Evolutionary conservation across 2,329 filamentous ascomycete species (phyloP).

Genomic region (Aureobasidium namibiae): DNA sequence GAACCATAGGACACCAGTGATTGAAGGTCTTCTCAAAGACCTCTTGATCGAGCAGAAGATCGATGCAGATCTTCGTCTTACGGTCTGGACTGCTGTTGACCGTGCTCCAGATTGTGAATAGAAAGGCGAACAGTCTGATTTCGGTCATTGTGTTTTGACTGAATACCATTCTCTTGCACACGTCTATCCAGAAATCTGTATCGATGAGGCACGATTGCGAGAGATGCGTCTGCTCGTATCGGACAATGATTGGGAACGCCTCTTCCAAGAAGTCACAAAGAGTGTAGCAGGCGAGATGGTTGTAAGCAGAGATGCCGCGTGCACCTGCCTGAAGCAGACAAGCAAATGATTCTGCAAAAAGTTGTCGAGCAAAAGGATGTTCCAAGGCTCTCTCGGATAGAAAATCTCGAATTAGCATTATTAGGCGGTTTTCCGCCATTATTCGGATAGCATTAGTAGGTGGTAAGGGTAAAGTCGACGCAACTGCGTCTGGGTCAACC

Average conservation of each 20-base stretch:
- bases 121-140: slow-evolving; percentile 71
- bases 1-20: slow-evolving; percentile 93
- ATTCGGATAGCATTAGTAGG: slow-evolving; percentile 64
- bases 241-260: slow-evolving; percentile 57
- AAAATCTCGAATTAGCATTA: slow-evolving; percentile 75
- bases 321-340: slow-evolving; percentile 65
- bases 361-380: slow-evolving; percentile 48
- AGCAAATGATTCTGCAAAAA: slow-evolving; percentile 71
- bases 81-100: slow-evolving; percentile 57
- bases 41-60: slow-evolving; percentile 66
- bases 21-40: slow-evolving; percentile 78
- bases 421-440: slow-evolving; percentile 82
- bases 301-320: slow-evolving; percentile 67
- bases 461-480: slow-evolving; percentile 52
- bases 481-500: slow-evolving; percentile 57
- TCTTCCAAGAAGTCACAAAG: slow-evolving; percentile 90
- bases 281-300: slow-evolving; percentile 77
- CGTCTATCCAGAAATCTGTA: slow-evolving; percentile 79
- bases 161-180: slow-evolving; percentile 68
- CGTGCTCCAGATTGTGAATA: slow-evolving; percentile 73
- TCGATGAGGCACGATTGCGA: slow-evolving; percentile 49
- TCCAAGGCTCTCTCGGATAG: slow-evolving; percentile 54
- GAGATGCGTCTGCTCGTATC: slow-evolving; percentile 45
- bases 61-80: slow-evolving; percentile 62
- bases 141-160: slow-evolving; percentile 88